phyloP scores from a whole-genome alignment of 2,329 filamentous ascomycete species.

The Stenocarpella maydis region DNA sequence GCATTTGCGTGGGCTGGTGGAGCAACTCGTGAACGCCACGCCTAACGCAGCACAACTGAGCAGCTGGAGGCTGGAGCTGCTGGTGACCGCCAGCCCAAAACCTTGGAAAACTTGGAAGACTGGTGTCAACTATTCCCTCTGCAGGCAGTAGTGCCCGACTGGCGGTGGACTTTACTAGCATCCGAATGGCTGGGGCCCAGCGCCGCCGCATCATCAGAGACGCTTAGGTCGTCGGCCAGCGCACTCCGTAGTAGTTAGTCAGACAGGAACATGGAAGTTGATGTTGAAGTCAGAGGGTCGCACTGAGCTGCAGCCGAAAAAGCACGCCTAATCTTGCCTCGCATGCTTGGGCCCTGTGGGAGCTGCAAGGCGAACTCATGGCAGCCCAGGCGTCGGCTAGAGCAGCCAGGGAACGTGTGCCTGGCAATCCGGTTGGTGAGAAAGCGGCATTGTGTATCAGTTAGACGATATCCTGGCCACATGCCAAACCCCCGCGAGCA shows the following conservation, averaged over 20 bases:
- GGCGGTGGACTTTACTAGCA: slow-evolving; percentile 23
- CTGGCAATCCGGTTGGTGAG: slow-evolving; percentile 20
- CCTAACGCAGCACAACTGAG: slow-evolving; percentile 5
- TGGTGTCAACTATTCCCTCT: slow-evolving; percentile 13
- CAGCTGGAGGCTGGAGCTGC: neutral
- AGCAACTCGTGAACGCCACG: slow-evolving; percentile 6
- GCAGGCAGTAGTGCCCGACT: slow-evolving; percentile 14
- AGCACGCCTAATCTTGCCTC: slow-evolving; percentile 6
- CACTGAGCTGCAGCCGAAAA: slow-evolving; percentile 16
- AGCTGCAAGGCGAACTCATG: slow-evolving; percentile 28
- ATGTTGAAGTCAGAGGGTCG: slow-evolving; percentile 19
- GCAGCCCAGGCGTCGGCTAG: slow-evolving; percentile 21
- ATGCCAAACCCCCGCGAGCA: slow-evolving; percentile 5
- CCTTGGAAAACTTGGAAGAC: slow-evolving; percentile 24
- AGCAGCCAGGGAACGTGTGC: slow-evolving; percentile 15
- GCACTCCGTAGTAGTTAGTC: neutral
- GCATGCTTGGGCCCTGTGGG: slow-evolving; percentile 6
- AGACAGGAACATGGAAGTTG: slow-evolving; percentile 23
- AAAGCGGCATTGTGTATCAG: slow-evolving; percentile 27
- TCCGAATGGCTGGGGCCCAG: slow-evolving; percentile 1
- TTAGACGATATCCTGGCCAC: slow-evolving; percentile 18
- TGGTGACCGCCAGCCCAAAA: slow-evolving; percentile 5
- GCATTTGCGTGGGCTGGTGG: slow-evolving; percentile 14
- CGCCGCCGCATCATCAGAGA: slow-evolving; percentile 19
- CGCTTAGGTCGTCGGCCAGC: slow-evolving; percentile 1